A percentile compares a stretch with the other conserved stretches of the same genome.
These are phyloP conservation scores for Talaromyces sp. DNA, from an alignment of 2,329 filamentous ascomycete species.

Conservation along the genomic window DNA sequence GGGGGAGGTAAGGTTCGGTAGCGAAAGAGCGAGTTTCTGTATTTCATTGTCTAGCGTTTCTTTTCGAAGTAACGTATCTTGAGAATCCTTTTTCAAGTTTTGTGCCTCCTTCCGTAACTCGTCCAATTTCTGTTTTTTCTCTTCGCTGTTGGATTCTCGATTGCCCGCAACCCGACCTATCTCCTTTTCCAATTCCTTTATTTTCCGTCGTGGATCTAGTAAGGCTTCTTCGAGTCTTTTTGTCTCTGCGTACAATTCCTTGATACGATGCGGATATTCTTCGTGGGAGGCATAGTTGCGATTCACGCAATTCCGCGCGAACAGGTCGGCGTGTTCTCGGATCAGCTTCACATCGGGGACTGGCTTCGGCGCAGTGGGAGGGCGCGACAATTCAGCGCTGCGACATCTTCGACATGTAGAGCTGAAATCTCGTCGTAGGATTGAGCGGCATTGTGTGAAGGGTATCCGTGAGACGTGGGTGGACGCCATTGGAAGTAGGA, in stretches of 20 bases:
- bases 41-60: conserved; percentile 58
- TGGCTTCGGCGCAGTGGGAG: conserved; percentile 73
- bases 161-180: conserved; percentile 36
- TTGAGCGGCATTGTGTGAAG: background rate
- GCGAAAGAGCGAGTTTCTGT: conserved; percentile 67
- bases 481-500: conserved; percentile 2
- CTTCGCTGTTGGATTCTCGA: conserved; percentile 19
- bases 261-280: conserved; percentile 54
- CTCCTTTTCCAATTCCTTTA: conserved; percentile 46
- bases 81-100: conserved; percentile 38
- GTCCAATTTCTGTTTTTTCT: conserved; percentile 26
- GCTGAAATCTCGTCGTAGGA: conserved; percentile 16
- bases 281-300: conserved; percentile 71
- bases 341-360: conserved; percentile 85
- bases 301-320: conserved; percentile 78
- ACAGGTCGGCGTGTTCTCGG: conserved; percentile 75
- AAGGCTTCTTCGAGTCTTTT: conserved; percentile 42
- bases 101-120: conserved; percentile 40
- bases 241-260: conserved; percentile 41
- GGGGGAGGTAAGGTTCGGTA: conserved; percentile 82
- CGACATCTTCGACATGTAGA: conserved; percentile 12
- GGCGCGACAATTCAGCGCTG: conserved; percentile 32
- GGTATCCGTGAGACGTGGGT: conserved; percentile 7
- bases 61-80: conserved; percentile 34
- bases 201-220: conserved; percentile 41